Evolutionary conservation across 2,329 filamentous ascomycete species (phyloP), one percentile per base, ranked within the genome.

Genomic region (Geosmithia morbida): DNA sequence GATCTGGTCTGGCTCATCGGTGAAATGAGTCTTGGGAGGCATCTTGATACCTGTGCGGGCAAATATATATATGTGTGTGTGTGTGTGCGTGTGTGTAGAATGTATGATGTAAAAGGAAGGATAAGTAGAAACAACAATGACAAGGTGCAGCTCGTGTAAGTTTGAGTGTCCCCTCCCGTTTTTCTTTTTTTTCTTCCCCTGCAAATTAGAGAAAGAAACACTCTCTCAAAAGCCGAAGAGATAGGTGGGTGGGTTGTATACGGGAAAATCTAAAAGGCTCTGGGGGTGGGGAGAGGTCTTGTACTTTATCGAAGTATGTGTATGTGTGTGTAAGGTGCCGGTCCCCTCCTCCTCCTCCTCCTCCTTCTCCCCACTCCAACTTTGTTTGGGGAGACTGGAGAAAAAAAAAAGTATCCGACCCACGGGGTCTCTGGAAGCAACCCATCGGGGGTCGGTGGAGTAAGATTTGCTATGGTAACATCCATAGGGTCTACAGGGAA

Each of bases 281-380:
- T 43, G 62, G 57, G 60, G 78, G 80, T 61, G 81, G 79, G 0
- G 82, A 82, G 0, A 74, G 74, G 3, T 30, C 33, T 37, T 37
- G 33, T 37, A 37, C 33, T 37, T 37, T 37, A 37, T 37, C 13
- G 6, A 16, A 37, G 6, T 37, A 11, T 13, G 33, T 16, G n/a
- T n/a, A n/a, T n/a, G n/a, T n/a, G n/a, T n/a, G n/a, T n/a, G n/a
- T n/a, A n/a, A n/a, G n/a, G n/a, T n/a, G n/a, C n/a, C n/a, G n/a
- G n/a, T n/a, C n/a, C n/a, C 33, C 33, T 11, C 22, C 11, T 37
- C 33, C 33, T 11, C 13, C 33, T 37, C 22, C 22, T 8, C 22
- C 22, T 26, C 22, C 22, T 26, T 26, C 22, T 26, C 22, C 8
- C 22, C 22, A 5, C 22, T 8, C 22, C 22, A 26, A 26, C 22